A percentile compares a stretch with the other conserved stretches of the same genome.
Conservation (phyloP, 345 rosid species). For the Ceriops zippeliana region DNA sequence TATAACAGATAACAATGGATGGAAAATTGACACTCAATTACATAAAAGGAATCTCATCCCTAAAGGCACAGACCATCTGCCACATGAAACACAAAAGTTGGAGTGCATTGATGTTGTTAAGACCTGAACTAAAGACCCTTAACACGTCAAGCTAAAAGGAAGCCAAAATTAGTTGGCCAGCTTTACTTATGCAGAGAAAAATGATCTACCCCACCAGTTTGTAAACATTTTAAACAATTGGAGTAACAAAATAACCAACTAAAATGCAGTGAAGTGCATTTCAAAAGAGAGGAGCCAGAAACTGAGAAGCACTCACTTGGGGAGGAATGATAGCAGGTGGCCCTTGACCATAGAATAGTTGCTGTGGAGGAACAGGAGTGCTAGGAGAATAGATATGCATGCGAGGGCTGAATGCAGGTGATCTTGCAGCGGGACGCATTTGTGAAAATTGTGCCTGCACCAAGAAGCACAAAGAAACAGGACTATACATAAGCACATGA, state of each 20-base stretch:
- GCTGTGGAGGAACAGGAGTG: constrained; percentile 2
- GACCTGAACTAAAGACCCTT: too few species aligned
- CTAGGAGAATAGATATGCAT: constrained; percentile 13
- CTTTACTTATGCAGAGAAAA: too few species aligned
- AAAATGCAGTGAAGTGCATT: background rate
- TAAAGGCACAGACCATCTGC: too few species aligned
- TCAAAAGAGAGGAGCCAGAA: background rate
- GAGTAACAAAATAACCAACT: background rate
- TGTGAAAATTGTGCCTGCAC: constrained; percentile 9
- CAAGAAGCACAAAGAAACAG: background rate
- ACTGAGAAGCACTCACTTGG: constrained; percentile 1
- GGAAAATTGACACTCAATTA: too few species aligned
- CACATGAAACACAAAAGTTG: too few species aligned
- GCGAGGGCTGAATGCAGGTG: constrained; percentile 12
- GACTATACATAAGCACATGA: background rate
- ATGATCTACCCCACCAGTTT: too few species aligned
- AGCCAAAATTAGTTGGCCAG: too few species aligned
- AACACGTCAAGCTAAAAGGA: too few species aligned
- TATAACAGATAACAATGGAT: too few species aligned
- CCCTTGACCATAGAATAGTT: constrained; percentile 12
- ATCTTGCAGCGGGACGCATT: constrained; percentile 6
- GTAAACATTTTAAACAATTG: background rate
- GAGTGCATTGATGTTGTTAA: too few species aligned
- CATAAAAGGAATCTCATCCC: too few species aligned
- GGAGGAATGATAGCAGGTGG: constrained; percentile 16